Percentiles rank a stretch among this genome's conserved stretches.
These are phyloP conservation scores for Zygosaccharomyces pseudobailii DNA, from an alignment of 1,139 yeast genomes.

Conservation along the genomic window DNA sequence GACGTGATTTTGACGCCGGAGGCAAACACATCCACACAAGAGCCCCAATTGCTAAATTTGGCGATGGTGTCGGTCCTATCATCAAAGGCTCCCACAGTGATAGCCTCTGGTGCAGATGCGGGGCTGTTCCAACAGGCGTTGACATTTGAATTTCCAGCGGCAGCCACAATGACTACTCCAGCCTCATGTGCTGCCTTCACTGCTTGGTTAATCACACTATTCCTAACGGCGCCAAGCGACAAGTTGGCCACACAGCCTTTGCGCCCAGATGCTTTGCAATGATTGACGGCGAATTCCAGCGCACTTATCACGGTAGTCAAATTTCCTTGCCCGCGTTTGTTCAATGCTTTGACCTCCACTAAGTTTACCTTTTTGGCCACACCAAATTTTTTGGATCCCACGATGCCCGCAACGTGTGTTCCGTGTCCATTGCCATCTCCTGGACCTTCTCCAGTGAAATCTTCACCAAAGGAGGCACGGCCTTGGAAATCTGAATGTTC, in stretches of 20 bases:
- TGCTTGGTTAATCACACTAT: constrained; percentile 64
- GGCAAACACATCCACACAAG: constrained; percentile 79
- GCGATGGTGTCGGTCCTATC: constrained; percentile 67
- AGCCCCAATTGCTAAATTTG: constrained; percentile 80
- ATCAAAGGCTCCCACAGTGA: constrained; percentile 85
- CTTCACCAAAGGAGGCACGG: constrained; percentile 54
- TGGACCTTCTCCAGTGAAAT: constrained; percentile 55
- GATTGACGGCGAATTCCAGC: constrained; percentile 65
- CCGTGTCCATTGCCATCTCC: constrained; percentile 70
- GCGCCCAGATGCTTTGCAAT: constrained; percentile 40
- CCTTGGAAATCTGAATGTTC: constrained; percentile 64
- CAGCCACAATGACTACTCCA: constrained; percentile 77
- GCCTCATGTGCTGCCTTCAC: constrained; percentile 63
- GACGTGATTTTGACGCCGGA: constrained; percentile 63
- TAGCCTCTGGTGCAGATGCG: constrained; percentile 64
- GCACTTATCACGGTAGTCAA: constrained; percentile 66
- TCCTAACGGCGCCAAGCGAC: constrained; percentile 70
- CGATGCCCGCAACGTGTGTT: constrained; percentile 88
- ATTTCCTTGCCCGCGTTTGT: constrained; percentile 60
- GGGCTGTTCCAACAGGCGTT: constrained; percentile 82
- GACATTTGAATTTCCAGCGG: constrained; percentile 79
- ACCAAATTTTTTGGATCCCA: constrained; percentile 73
- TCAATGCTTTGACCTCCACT: constrained; percentile 68
- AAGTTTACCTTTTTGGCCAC: constrained; percentile 67
- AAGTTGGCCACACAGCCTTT: constrained; percentile 65